These are phyloP conservation scores for Tulasnella sp. DNA, from an alignment of 768 basidiomycete genomes.

Conservation along the genomic window DNA sequence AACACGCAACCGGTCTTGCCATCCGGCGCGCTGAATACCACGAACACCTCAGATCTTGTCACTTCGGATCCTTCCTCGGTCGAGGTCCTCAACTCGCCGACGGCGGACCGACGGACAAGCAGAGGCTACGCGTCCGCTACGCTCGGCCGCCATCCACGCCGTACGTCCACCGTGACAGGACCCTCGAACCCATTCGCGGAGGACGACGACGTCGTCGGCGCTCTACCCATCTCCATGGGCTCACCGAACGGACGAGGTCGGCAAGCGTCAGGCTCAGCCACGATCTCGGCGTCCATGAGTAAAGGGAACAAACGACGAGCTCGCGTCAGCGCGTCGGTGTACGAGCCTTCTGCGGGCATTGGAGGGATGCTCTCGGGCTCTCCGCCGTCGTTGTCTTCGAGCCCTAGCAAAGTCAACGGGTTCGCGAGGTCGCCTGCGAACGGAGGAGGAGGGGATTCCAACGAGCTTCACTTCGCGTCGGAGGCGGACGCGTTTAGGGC, in stretches of 20 bases:
- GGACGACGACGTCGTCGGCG: neutral
- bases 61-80: neutral
- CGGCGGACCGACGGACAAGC: neutral
- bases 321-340: slow-evolving; percentile 49
- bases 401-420: neutral
- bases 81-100: neutral
- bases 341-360: slow-evolving; percentile 43
- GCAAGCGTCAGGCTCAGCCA: slow-evolving; percentile 11
- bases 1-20: neutral
- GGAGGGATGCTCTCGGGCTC: slow-evolving; percentile 16
- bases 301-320: slow-evolving; percentile 32
- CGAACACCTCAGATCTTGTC: neutral
- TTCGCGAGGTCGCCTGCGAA: slow-evolving; percentile 20
- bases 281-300: slow-evolving; percentile 20
- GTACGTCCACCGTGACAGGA: neutral
- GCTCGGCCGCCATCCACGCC: neutral
- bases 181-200: neutral
- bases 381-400: neutral
- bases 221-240: neutral
- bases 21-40: neutral
- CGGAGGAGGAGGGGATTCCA: slow-evolving; percentile 21
- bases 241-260: neutral
- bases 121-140: neutral
- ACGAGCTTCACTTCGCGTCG: slow-evolving; percentile 26
- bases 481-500: slow-evolving; percentile 64